Evolutionary conservation across 2,329 filamentous ascomycete species (phyloP), one percentile per base, ranked within the genome.

Genomic region (Rachicladosporium sp.): DNA sequence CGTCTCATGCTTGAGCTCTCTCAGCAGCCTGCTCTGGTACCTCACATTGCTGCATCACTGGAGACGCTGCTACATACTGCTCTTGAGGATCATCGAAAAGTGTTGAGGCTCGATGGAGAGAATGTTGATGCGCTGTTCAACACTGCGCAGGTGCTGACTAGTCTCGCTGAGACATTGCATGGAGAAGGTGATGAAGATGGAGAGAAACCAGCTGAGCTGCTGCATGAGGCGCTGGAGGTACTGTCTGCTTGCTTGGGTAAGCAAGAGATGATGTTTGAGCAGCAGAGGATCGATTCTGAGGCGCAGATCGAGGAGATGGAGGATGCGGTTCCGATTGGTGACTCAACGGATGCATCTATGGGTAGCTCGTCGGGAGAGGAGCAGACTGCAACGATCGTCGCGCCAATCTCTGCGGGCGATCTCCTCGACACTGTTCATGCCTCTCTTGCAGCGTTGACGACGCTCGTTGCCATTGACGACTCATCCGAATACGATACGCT

Each of bases 51-150:
- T 0, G 63, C 65, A 2, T 63, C 71, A 12, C 58, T 70, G 9
- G 51, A 69, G 2, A 67, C 72, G n/a, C 64, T 77, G 19, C 58
- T 85, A 13, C 64, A 71, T 31, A 67, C 73, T 43, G 74, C 80
- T 1, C 58, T 85, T 15, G 64, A 69, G 19, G 80, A 79, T 2
- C 80, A 84, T 56, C 69, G 70, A 41, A 69, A 72, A 53, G 79
- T 80, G 3, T 59, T 80, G 21, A 58, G 57, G 1, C 56, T 84
- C 23, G 70, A 78, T 13, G 67, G 71, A 36, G 68, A 76, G 31
- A 82, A 82, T 53, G 65, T 77, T 1, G 79, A 86, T 57, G 68
- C 75, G 4, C 62, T 82, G 6, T 86, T 84, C 64, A 86, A 85
- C 53, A 78, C 76, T 4, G 77, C 74, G 1, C 80, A 84, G 57